Conservation (phyloP, 78 protist species). For the Chrysochromulina parva region DNA sequence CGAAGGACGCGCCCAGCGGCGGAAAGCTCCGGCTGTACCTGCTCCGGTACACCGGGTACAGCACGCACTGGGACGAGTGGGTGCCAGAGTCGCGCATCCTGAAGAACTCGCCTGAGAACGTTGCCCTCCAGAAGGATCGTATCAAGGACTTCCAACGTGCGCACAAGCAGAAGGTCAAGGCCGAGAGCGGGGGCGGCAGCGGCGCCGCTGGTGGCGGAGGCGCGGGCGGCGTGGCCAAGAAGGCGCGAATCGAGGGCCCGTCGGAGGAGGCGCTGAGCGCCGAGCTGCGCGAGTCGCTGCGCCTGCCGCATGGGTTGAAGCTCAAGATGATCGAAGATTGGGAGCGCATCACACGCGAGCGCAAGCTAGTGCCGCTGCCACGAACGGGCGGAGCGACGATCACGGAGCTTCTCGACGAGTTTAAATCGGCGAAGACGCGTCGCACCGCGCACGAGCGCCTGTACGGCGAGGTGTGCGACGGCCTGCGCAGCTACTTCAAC, state of each 20-base stretch:
- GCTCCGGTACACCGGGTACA: neutral
- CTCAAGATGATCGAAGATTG: neutral
- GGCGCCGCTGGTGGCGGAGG: neutral
- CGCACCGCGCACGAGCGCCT: constrained; percentile 16
- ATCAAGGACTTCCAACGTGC: neutral
- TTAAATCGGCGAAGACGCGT: neutral
- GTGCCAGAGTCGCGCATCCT: neutral
- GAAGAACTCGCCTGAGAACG: neutral
- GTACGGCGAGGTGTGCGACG: neutral
- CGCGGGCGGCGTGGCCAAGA: too few species aligned
- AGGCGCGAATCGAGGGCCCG: neutral
- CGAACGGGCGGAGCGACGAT: neutral
- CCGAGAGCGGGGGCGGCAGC: neutral
- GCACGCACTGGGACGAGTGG: neutral
- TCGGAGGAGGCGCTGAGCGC: neutral
- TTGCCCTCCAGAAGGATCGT: neutral
- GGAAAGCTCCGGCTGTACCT: neutral
- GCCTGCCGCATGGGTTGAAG: neutral
- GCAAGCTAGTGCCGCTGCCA: constrained; percentile 19
- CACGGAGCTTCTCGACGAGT: neutral
- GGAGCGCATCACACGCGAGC: neutral
- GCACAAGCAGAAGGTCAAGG: neutral
- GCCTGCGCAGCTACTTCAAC: neutral
- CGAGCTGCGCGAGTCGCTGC: neutral
- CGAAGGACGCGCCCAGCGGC: neutral